phyloP scores from a whole-genome alignment of 1,284 basidiomycete species.

The Rhizopogon hawkerae region DNA sequence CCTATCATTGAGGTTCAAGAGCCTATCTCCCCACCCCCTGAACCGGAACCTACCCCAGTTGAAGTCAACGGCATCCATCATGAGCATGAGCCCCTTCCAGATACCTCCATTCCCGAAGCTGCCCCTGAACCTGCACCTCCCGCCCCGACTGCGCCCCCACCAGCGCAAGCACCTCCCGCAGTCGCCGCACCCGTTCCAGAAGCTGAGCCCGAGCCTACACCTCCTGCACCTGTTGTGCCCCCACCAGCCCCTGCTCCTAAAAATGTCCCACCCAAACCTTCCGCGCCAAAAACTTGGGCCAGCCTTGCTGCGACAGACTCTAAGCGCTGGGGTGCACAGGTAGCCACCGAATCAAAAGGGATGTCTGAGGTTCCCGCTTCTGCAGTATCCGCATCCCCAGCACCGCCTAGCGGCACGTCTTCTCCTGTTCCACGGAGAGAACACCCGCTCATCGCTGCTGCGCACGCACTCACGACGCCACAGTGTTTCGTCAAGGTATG shows the following conservation, averaged over 20 bases:
- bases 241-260: slow-evolving; percentile 24
- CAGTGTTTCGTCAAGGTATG: slow-evolving; percentile 86
- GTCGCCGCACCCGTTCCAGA: slow-evolving; percentile 23
- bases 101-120: slow-evolving; percentile 25
- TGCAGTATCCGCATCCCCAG: slow-evolving; percentile 35
- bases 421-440: slow-evolving; percentile 39
- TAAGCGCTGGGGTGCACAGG: slow-evolving; percentile 72
- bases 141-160: slow-evolving; percentile 27
- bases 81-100: slow-evolving; percentile 20
- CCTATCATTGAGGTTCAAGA: slow-evolving; percentile 17
- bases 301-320: slow-evolving; percentile 76
- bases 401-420: slow-evolving; percentile 39
- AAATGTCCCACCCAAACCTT: slow-evolving; percentile 42
- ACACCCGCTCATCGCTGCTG: slow-evolving; percentile 48
- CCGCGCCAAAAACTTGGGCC: slow-evolving; percentile 79
- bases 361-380: slow-evolving; percentile 52
- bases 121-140: slow-evolving; percentile 29
- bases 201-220: slow-evolving; percentile 30
- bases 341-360: slow-evolving; percentile 66
- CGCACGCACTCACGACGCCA: slow-evolving; percentile 53
- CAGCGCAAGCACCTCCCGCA: slow-evolving; percentile 33
- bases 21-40: slow-evolving; percentile 33
- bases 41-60: slow-evolving; percentile 24
- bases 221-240: slow-evolving; percentile 23
- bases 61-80: slow-evolving; percentile 1